phyloP scores from a whole-genome alignment of 2,329 filamentous ascomycete species.

The Xylariaceae sp. region DNA sequence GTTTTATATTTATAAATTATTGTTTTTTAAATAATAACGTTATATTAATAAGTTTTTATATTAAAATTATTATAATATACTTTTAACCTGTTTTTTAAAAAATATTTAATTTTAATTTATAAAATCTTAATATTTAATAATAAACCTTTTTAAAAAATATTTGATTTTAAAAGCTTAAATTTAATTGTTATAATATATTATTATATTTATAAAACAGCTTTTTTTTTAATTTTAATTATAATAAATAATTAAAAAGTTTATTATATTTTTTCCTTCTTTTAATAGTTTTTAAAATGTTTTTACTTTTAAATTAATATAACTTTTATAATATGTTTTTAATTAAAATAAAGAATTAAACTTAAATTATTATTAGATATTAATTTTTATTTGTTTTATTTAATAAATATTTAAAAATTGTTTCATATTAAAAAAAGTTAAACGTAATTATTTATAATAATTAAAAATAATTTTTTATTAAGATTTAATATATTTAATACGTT shows the following conservation, averaged over 20 bases:
- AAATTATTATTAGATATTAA: not conserved
- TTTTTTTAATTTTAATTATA: not conserved
- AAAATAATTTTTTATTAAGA: not conserved
- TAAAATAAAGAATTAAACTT: not conserved
- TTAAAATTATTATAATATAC: not conserved
- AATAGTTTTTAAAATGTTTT: not conserved
- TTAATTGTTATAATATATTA: not conserved
- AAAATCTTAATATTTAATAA: not conserved
- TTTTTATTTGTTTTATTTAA: not conserved
- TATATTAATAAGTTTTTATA: not conserved
- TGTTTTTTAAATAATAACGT: not conserved
- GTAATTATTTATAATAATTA: not conserved
- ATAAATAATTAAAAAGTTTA: not conserved
- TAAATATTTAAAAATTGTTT: not conserved
- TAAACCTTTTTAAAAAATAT: not conserved
- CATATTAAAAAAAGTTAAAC: not conserved
- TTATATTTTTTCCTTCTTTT: not conserved
- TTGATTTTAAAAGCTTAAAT: not conserved
- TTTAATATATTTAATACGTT: not conserved
- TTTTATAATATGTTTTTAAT: not conserved
- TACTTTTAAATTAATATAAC: not conserved
- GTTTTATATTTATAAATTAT: not conserved
- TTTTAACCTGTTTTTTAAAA: not conserved
- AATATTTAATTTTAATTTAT: not conserved
- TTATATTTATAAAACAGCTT: not conserved